Conservation (phyloP, 2,329 filamentous ascomycete genomes). For the Nothopassalora personata region DNA sequence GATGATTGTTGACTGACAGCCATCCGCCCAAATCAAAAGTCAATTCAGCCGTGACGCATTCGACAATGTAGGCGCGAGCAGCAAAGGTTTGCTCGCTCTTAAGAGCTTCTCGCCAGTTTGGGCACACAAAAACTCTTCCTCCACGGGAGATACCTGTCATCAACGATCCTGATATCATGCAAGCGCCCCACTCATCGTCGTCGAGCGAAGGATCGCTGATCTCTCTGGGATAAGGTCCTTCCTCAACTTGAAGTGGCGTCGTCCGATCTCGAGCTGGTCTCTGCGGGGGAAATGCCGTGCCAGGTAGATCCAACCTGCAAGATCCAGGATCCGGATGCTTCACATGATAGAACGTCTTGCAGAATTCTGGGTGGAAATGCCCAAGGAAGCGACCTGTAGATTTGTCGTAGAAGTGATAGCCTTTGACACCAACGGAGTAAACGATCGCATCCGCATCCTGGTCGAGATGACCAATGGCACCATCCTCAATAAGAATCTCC, state of each 20-base stretch:
- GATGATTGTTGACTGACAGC: conserved; percentile 40
- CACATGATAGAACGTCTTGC: conserved; percentile 35
- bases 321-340: conserved; percentile 20
- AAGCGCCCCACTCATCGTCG: conserved; percentile 46
- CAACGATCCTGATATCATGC: conserved; percentile 39
- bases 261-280: conserved; percentile 18
- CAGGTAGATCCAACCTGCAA: conserved; percentile 22
- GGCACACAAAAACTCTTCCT: conserved; percentile 42
- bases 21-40: conserved; percentile 45
- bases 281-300: not conserved
- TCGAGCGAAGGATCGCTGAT: conserved; percentile 16
- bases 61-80: conserved; percentile 33
- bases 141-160: conserved; percentile 43
- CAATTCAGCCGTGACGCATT: conserved; percentile 38
- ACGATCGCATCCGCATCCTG: conserved; percentile 40
- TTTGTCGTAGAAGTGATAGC: conserved; percentile 43
- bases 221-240: conserved; percentile 14
- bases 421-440: conserved; percentile 41
- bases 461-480: conserved; percentile 43
- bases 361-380: conserved; percentile 33
- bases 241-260: conserved; percentile 15
- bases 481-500: conserved; percentile 36
- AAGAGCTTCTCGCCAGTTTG: conserved; percentile 40
- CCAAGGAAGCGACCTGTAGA: conserved; percentile 36
- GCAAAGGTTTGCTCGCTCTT: conserved; percentile 7